Evolutionary conservation across 2,329 filamentous ascomycete species (phyloP).

Genomic region (Colletotrichum noveboracense): DNA sequence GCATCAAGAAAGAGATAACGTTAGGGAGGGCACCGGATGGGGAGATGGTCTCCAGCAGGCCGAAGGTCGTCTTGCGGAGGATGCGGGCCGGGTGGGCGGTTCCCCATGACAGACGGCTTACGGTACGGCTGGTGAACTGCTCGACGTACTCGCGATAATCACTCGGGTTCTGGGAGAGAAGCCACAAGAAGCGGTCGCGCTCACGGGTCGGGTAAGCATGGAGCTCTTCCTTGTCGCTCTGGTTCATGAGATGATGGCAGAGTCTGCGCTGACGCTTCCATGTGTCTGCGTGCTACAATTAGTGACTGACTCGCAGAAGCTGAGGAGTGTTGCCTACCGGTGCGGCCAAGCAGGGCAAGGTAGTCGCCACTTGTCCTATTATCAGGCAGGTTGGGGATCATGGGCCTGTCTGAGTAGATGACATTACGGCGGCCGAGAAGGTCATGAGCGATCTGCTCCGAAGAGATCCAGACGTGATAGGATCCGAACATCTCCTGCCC

Average conservation of each 20-base stretch:
- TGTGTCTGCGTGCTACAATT: conserved; percentile 35
- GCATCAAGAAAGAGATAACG: conserved; percentile 40
- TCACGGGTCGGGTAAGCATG: conserved; percentile 49
- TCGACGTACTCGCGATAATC: conserved; percentile 52
- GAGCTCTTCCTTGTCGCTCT: conserved; percentile 37
- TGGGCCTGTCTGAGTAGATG: conserved; percentile 53
- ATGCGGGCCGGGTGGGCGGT: conserved; percentile 42
- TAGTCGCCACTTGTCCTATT: conserved; percentile 53
- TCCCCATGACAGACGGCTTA: conserved; percentile 51
- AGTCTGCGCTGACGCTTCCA: conserved; percentile 56
- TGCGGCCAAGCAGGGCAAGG: conserved; percentile 48
- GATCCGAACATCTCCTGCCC: conserved; percentile 50
- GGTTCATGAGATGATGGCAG: conserved; percentile 47
- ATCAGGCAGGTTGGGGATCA: conserved; percentile 51
- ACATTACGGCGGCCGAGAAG: conserved; percentile 44
- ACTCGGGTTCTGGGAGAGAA: conserved; percentile 41
- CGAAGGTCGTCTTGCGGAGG: conserved; percentile 49
- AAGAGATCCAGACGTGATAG: conserved; percentile 53
- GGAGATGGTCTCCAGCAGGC: conserved; percentile 50
- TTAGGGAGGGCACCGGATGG: conserved; percentile 50
- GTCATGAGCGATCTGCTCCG: conserved; percentile 49
- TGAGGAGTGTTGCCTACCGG: conserved; percentile 31
- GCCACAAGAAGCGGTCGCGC: conserved; percentile 50
- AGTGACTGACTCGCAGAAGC: not conserved
- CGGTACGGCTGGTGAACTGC: conserved; percentile 51